Base-by-base conservation (phyloP, 1,139 yeast species). In the Yamadazyma blattariae region DNA sequence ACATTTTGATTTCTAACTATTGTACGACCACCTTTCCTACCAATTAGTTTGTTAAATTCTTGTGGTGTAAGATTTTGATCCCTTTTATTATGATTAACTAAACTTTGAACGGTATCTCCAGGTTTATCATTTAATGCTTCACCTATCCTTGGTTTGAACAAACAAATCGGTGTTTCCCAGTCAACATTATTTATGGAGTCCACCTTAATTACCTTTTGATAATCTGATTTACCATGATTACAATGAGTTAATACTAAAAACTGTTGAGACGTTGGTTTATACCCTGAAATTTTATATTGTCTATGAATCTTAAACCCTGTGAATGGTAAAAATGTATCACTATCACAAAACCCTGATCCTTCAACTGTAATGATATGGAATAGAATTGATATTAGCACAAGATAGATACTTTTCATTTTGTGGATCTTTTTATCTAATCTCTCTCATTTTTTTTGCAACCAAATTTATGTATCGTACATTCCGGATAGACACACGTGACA, bases 281-380 rank as follows among this genome's bases (percentile, higher is more conserved):
- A 44, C 4, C 70, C 61, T 28, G 64, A 59, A 22, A 77, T 48
- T 24, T 67, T 70, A 44, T 73, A 75, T 25, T 74, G 71, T 29
- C 82, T 63, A 34, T 72, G 71, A 3, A 82, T 59, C 40, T 76
- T 74, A 51, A 79, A 77, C 1, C 90, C 90, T 0, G 82, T 68
- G 44, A 74, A 82, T 0, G 75, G 70, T 6, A 63, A 19, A n/a
- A 53, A 12, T n/a, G 53, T 45, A 7, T 26, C 35, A 5, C 37
- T 28, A n/a, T 27, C 40, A 39, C 37, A 35, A n/a, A n/a, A n/a
- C n/a, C n/a, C n/a, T n/a, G n/a, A n/a, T n/a, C n/a, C n/a, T n/a
- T n/a, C n/a, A n/a, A n/a, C n/a, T n/a, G n/a, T n/a, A n/a, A n/a
- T n/a, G n/a, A n/a, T n/a, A n/a, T n/a, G n/a, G n/a, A n/a, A n/a